Percentiles rank a stretch among this genome's conserved stretches.
Evolutionary conservation across 2,329 filamentous ascomycete species (phyloP).

Genomic region (Trematosphaeria pertusa): DNA sequence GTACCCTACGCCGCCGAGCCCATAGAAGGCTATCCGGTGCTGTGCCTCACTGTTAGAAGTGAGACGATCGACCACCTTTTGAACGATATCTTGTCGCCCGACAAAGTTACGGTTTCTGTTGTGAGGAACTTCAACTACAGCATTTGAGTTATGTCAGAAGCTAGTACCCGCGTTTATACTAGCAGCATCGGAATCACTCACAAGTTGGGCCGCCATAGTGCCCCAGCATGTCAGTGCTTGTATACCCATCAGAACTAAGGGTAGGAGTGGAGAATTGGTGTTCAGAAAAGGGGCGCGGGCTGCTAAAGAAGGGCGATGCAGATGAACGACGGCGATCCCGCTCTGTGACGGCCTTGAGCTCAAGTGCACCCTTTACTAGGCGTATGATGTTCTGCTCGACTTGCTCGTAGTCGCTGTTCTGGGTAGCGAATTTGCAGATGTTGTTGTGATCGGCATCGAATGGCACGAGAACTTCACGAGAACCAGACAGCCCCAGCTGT

Average conservation of each 20-base stretch:
- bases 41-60: conserved; percentile 6
- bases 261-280: background rate
- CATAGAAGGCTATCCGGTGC: conserved; percentile 12
- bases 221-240: background rate
- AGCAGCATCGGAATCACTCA: too few relatives aligned
- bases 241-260: background rate
- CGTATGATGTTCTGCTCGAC: conserved; percentile 9
- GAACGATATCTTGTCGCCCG: conserved; percentile 11
- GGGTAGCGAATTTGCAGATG: conserved; percentile 14
- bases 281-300: conserved; percentile 3
- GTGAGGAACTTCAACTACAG: conserved; percentile 10
- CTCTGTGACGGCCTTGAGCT: background rate
- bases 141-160: too few relatives aligned
- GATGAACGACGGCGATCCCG: conserved; percentile 3
- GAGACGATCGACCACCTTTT: conserved; percentile 4
- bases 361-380: conserved; percentile 7
- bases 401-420: conserved; percentile 11
- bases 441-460: conserved; percentile 10
- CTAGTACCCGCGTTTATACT: too few relatives aligned
- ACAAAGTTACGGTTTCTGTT: conserved; percentile 10
- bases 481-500: conserved; percentile 7
- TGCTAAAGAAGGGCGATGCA: conserved; percentile 7
- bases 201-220: background rate
- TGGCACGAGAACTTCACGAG: conserved; percentile 3
- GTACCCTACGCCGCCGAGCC: conserved; percentile 13